Percentiles rank a stretch among this genome's conserved stretches.
Conservation (phyloP, 192 early-diverging fungal genomes). For the Backusella parvicylindrica region DNA sequence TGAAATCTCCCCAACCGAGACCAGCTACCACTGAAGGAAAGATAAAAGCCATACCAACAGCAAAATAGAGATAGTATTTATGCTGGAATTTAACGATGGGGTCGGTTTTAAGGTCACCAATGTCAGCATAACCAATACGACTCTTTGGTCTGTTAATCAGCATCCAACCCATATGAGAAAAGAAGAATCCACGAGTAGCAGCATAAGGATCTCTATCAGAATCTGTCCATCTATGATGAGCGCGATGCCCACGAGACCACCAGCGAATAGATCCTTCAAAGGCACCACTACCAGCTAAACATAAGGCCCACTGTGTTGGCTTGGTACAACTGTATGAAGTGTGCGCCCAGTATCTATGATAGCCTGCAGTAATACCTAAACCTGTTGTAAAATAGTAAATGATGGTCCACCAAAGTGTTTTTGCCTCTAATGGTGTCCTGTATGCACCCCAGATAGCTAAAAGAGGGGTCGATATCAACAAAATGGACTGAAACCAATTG, state of each 20-base stretch:
- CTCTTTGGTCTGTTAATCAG: conserved; percentile 70
- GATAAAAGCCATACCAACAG: conserved; percentile 65
- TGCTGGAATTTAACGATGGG: conserved; percentile 73
- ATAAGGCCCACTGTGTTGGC: conserved; percentile 59
- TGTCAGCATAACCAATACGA: conserved; percentile 72
- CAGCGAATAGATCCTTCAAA: conserved; percentile 81
- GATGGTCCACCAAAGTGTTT: conserved; percentile 70
- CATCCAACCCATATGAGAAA: conserved; percentile 86
- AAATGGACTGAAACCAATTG: conserved; percentile 65
- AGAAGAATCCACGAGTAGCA: conserved; percentile 74
- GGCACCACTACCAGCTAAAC: conserved; percentile 61
- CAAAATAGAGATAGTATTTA: conserved; percentile 71
- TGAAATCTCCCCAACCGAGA: conserved; percentile 75
- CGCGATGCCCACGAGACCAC: conserved; percentile 84
- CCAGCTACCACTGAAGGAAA: conserved; percentile 83
- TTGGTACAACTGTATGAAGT: conserved; percentile 64
- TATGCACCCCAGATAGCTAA: conserved; percentile 73
- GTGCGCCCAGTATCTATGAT: conserved; percentile 83
- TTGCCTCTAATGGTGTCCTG: conserved; percentile 57
- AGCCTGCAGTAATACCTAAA: conserved; percentile 88
- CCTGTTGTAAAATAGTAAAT: conserved; percentile 77
- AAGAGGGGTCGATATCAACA: conserved; percentile 68
- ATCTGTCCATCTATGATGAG: conserved; percentile 79
- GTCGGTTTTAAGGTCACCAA: conserved; percentile 70
- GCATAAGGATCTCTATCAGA: conserved; percentile 80